phyloP scores from a whole-genome alignment of 2,329 filamentous ascomycete genomes.

The Fusarium sp. region DNA sequence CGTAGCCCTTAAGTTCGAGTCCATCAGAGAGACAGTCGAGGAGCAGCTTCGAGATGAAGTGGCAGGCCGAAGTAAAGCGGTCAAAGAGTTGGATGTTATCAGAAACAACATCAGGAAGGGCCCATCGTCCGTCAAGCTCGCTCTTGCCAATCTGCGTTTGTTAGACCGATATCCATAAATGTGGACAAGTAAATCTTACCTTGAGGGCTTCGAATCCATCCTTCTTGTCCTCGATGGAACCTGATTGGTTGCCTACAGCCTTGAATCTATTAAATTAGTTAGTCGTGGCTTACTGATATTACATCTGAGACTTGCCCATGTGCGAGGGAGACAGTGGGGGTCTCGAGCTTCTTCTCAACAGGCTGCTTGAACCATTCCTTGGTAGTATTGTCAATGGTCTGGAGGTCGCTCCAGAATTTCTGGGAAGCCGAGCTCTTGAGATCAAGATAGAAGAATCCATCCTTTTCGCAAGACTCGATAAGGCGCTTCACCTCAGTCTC shows the following conservation, averaged over 20 bases:
- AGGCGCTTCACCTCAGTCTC: background rate
- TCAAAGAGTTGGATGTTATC: constrained; percentile 15
- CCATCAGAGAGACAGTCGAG: constrained; percentile 21
- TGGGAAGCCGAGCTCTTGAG: constrained; percentile 3
- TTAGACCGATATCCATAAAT: background rate
- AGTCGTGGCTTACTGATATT: background rate
- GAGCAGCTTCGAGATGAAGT: constrained; percentile 17
- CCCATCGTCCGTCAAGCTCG: constrained; percentile 16
- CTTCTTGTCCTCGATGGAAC: constrained; percentile 1
- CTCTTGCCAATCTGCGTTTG: background rate
- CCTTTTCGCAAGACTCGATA: constrained; percentile 8
- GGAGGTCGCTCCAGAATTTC: constrained; percentile 12
- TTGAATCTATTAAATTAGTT: background rate
- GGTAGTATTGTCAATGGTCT: background rate
- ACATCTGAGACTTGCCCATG: background rate
- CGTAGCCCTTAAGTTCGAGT: background rate
- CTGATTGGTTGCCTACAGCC: constrained; percentile 20
- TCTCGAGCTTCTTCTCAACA: constrained; percentile 14
- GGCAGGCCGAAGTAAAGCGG: constrained; percentile 9
- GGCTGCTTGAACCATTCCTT: constrained; percentile 19
- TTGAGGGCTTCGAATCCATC: constrained; percentile 24
- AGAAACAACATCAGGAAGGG: constrained; percentile 7
- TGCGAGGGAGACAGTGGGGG: constrained; percentile 22
- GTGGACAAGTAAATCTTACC: background rate
- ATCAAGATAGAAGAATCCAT: constrained; percentile 29